These are phyloP conservation scores for Penicillium fuscoglaucum DNA, from an alignment of 2,329 filamentous ascomycete species.

Conservation along the genomic window DNA sequence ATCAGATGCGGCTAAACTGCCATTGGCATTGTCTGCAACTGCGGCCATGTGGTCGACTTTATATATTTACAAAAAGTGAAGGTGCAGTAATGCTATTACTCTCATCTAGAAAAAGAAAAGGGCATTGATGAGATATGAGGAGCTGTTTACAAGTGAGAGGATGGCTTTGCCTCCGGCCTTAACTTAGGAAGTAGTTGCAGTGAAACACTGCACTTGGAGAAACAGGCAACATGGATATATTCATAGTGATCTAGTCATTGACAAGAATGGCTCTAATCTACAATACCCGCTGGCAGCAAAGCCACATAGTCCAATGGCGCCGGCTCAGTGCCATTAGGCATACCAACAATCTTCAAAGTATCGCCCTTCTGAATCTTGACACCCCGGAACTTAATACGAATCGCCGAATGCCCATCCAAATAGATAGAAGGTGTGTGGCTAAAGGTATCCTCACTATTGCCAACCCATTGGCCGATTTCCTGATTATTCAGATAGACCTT, in stretches of 20 bases:
- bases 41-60: not conserved
- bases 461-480: conserved; percentile 59
- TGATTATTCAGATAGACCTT: conserved; percentile 55
- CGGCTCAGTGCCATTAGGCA: conserved; percentile 60
- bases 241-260: not conserved
- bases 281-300: conserved; percentile 58
- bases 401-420: conserved; percentile 66
- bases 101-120: not conserved
- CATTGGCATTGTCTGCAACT: not conserved
- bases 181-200: not conserved
- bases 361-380: conserved; percentile 55
- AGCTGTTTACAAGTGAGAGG: not conserved
- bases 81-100: not conserved
- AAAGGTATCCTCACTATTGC: conserved; percentile 59
- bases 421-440: conserved; percentile 60
- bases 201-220: not conserved
- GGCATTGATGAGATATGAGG: not conserved
- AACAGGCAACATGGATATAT: not conserved
- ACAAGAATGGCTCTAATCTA: conserved; percentile 48
- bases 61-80: not conserved
- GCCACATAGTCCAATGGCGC: conserved; percentile 68
- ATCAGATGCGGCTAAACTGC: not conserved
- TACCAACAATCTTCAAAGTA: conserved; percentile 56
- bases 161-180: not conserved
- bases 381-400: conserved; percentile 58